These are phyloP conservation scores for Salvia rosmarinus DNA, from an alignment of 257 asterid genomes.

Conservation along the genomic window DNA sequence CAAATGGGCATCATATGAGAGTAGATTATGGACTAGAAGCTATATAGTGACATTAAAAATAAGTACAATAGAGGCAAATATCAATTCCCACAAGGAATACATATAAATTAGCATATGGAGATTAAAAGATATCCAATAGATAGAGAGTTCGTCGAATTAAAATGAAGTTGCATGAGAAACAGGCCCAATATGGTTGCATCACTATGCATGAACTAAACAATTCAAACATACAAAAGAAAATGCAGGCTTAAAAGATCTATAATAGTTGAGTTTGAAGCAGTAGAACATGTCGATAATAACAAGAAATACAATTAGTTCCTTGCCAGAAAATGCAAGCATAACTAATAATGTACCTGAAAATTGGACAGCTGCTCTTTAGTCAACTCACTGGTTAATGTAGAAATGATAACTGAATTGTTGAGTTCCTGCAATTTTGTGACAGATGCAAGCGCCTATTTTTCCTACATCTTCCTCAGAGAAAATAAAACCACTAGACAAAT, in stretches of 20 bases:
- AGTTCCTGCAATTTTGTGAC: constrained; percentile 83
- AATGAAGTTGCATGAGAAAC: neutral
- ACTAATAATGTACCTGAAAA: constrained; percentile 71
- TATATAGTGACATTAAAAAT: neutral
- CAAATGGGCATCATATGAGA: neutral
- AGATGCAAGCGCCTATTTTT: constrained; percentile 87
- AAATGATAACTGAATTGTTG: constrained; percentile 74
- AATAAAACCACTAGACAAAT: constrained; percentile 76
- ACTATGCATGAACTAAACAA: neutral
- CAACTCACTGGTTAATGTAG: constrained; percentile 68
- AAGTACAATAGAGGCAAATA: constrained; percentile 1
- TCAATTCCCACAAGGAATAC: neutral
- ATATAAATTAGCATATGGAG: neutral
- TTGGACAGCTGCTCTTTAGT: constrained; percentile 66
- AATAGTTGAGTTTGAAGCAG: constrained; percentile 18
- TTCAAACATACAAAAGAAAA: constrained; percentile 1
- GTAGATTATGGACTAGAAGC: neutral
- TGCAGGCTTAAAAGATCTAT: neutral
- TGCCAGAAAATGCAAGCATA: too few relatives aligned
- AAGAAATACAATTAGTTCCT: too few relatives aligned
- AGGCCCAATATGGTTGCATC: neutral
- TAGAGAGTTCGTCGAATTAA: neutral
- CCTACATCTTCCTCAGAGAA: constrained; percentile 84
- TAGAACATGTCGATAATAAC: neutral
- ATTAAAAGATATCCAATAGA: neutral